phyloP scores from a whole-genome alignment of 495 filamentous ascomycete species.

The Tuber magnatum region DNA sequence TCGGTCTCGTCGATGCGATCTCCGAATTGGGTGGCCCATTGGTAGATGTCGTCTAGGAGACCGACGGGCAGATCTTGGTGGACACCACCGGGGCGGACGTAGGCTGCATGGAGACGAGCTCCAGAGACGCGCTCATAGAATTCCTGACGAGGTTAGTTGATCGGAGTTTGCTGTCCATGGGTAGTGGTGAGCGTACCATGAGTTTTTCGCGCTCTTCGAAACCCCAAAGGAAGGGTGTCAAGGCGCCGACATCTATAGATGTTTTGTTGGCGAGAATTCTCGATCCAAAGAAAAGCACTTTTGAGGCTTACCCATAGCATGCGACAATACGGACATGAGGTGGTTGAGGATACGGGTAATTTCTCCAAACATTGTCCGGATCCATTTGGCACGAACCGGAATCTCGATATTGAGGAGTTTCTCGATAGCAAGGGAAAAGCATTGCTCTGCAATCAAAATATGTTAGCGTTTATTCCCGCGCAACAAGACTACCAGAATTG shows the following conservation, averaged over 20 bases:
- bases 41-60: conserved; percentile 97
- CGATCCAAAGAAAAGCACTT: neutral
- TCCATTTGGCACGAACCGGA: conserved; percentile 91
- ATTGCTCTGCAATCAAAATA: conserved; percentile 91
- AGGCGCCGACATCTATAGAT: conserved; percentile 71
- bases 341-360: conserved; percentile 95
- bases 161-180: conserved; percentile 16
- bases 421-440: conserved; percentile 88
- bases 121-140: conserved; percentile 99
- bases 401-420: conserved; percentile 98
- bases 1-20: conserved; percentile 99
- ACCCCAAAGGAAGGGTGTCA: conserved; percentile 98
- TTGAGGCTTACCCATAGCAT: conserved; percentile 64
- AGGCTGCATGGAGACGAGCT: conserved; percentile 94
- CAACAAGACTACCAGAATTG: neutral
- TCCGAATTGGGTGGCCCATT: conserved; percentile 99
- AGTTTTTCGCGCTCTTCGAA: conserved; percentile 99
- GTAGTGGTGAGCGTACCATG: conserved; percentile 59
- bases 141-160: conserved; percentile 57
- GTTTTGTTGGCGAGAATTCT: neutral
- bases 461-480: neutral
- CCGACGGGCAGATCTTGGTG: conserved; percentile 90
- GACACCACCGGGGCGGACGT: conserved; percentile 95
- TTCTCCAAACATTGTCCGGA: conserved; percentile 92
- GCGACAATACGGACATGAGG: conserved; percentile 93